Evolutionary conservation across 176 grass and related monocot species (phyloP).

Genomic region (Themeda triandra): DNA sequence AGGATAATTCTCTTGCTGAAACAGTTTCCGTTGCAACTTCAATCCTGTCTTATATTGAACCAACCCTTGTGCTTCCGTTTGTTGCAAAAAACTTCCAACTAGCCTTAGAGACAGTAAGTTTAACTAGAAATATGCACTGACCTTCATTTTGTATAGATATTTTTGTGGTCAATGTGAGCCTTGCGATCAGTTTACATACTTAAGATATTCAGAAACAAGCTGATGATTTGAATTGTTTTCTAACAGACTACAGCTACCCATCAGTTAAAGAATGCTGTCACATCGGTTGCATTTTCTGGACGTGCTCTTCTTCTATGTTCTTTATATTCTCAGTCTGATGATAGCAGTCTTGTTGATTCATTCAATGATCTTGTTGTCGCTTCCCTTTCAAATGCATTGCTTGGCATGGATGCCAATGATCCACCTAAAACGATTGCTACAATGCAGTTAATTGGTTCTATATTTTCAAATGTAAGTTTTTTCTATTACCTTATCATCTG

Average conservation of each 20-base stretch:
- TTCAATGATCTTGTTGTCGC: conserved; percentile 64
- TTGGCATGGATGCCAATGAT: conserved; percentile 99
- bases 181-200: not conserved
- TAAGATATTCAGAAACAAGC: conserved; percentile 12
- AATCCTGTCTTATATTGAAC: conserved; percentile 84
- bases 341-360: conserved; percentile 35
- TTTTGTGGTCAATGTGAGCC: conserved; percentile 6
- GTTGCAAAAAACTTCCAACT: conserved; percentile 81
- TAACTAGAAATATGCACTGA: conserved; percentile 15
- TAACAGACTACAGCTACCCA: conserved; percentile 91
- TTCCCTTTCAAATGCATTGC: conserved; percentile 92
- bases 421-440: conserved; percentile 95
- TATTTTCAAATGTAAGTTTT: conserved; percentile 90
- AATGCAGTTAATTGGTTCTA: conserved; percentile 90
- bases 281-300: conserved; percentile 88
- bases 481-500: conserved; percentile 19
- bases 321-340: conserved; percentile 49
- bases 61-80: conserved; percentile 82
- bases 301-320: conserved; percentile 73
- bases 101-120: conserved; percentile 93
- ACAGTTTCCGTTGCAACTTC: conserved; percentile 87
- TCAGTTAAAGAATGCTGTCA: conserved; percentile 92
- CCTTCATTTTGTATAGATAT: conserved; percentile 16
- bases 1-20: conserved; percentile 86
- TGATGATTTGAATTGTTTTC: conserved; percentile 23